These are phyloP conservation scores for Trematosphaeria pertusa DNA, from an alignment of 2,329 filamentous ascomycete species.

Conservation along the genomic window DNA sequence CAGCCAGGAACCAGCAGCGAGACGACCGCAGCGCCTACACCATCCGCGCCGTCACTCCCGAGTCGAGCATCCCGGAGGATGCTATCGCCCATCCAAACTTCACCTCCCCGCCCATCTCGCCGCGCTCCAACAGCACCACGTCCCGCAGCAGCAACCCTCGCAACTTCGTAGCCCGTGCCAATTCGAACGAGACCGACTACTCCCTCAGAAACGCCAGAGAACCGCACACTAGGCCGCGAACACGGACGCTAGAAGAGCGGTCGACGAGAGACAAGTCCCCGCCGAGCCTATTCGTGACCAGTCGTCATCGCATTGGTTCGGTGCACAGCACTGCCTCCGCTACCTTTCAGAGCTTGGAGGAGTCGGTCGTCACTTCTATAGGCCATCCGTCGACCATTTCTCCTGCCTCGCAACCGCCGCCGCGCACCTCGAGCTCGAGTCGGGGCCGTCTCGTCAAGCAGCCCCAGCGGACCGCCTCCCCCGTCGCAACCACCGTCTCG, in stretches of 20 bases:
- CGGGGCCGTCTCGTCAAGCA: conserved; percentile 42
- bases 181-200: conserved; percentile 43
- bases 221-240: conserved; percentile 62
- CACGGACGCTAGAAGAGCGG: conserved; percentile 58
- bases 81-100: conserved; percentile 17
- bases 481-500: conserved; percentile 11
- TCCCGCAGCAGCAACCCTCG: conserved; percentile 33
- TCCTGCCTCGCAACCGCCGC: conserved; percentile 32
- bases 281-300: conserved; percentile 53
- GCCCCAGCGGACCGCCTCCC: conserved; percentile 18
- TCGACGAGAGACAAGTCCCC: conserved; percentile 50
- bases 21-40: conserved; percentile 39
- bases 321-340: conserved; percentile 69
- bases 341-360: conserved; percentile 54
- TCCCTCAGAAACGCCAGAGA: conserved; percentile 45
- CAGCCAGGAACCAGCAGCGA: conserved; percentile 23
- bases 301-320: conserved; percentile 72
- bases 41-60: conserved; percentile 72
- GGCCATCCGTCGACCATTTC: conserved; percentile 51
- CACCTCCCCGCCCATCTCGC: conserved; percentile 40
- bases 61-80: conserved; percentile 49
- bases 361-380: conserved; percentile 50
- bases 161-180: conserved; percentile 37
- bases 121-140: conserved; percentile 33
- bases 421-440: conserved; percentile 37